phyloP scores from a whole-genome alignment of 1,284 basidiomycete genomes.

The Sutorius eximius region DNA sequence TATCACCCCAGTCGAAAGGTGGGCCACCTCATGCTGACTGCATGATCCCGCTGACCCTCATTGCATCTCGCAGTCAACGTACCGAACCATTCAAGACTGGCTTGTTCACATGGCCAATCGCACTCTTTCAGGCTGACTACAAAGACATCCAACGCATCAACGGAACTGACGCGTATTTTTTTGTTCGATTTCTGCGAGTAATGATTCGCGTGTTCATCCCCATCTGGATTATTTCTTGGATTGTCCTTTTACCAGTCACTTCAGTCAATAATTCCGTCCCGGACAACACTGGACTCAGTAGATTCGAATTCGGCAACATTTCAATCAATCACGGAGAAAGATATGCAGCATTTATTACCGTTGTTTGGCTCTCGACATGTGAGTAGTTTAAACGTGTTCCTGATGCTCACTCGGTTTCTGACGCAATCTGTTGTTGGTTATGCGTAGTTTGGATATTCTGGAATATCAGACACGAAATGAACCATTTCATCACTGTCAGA shows the following conservation, averaged over 20 bases:
- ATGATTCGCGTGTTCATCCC: slow-evolving; percentile 81
- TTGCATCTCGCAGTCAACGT: slow-evolving; percentile 49
- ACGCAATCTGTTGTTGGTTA: not conserved
- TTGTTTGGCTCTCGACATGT: slow-evolving; percentile 78
- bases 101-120: slow-evolving; percentile 59
- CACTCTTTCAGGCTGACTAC: slow-evolving; percentile 58
- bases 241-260: slow-evolving; percentile 67
- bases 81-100: slow-evolving; percentile 45
- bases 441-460: slow-evolving; percentile 79
- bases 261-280: slow-evolving; percentile 52
- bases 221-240: slow-evolving; percentile 79
- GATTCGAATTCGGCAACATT: slow-evolving; percentile 84
- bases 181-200: slow-evolving; percentile 84
- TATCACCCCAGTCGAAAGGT: slow-evolving; percentile 52
- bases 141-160: slow-evolving; percentile 68
- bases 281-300: slow-evolving; percentile 63
- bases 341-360: slow-evolving; percentile 74
- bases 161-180: slow-evolving; percentile 94
- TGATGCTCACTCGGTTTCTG: not conserved
- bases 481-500: slow-evolving; percentile 76
- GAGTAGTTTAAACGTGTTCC: slow-evolving; percentile 28
- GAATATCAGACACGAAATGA: slow-evolving; percentile 80
- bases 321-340: slow-evolving; percentile 49
- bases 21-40: slow-evolving; percentile 26
- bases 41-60: slow-evolving; percentile 3